phyloP scores from a whole-genome alignment of 805 yeast species.

The Saccharomycopsis sp. region DNA sequence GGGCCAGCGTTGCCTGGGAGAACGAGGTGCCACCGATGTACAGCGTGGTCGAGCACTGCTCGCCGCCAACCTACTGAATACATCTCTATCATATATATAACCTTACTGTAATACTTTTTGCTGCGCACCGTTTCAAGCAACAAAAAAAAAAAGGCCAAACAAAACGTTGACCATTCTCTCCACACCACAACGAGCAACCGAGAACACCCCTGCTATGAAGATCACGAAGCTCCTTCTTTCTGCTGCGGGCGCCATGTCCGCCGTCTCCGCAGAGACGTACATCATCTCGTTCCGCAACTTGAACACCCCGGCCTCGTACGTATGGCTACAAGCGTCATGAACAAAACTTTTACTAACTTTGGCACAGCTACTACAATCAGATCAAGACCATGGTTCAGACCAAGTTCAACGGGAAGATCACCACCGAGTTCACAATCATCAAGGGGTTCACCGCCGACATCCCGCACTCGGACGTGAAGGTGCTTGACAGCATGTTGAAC shows the following conservation, averaged over 20 bases:
- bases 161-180: too few relatives aligned
- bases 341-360: neutral
- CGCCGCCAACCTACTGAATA: neutral
- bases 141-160: too few relatives aligned
- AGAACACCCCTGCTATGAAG: too few relatives aligned
- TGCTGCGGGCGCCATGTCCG: neutral
- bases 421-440: conserved; percentile 14
- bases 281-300: conserved; percentile 15
- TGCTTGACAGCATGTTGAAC: conserved; percentile 4
- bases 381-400: conserved; percentile 11
- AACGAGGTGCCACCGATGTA: conserved; percentile 6
- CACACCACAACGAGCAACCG: too few relatives aligned
- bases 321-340: conserved; percentile 1
- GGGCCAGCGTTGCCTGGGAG: conserved; percentile 3
- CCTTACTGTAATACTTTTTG: neutral
- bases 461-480: conserved; percentile 3
- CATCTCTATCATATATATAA: neutral
- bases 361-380: conserved; percentile 12
- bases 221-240: neutral
- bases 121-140: neutral
- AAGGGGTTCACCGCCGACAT: conserved; percentile 16
- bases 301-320: conserved; percentile 15
- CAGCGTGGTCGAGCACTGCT: too few relatives aligned
- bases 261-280: conserved; percentile 7
- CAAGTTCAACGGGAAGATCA: conserved; percentile 12